Evolutionary conservation across 768 basidiomycete species (phyloP).

Genomic region (Psilocybe tampanensis): DNA sequence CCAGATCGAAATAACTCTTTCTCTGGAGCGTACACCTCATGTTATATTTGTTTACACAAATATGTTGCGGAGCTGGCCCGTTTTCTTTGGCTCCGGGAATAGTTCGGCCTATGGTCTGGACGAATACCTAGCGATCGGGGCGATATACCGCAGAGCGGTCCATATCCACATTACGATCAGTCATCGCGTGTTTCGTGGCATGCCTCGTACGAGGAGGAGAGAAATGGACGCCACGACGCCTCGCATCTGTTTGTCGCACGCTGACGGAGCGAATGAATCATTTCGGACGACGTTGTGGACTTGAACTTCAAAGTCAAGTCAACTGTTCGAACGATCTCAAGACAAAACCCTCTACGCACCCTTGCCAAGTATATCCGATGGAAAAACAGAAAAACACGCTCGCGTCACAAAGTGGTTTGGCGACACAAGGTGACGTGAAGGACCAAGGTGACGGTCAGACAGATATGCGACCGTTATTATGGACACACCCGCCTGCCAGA

Average conservation of each 20-base stretch:
- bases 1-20: too few relatives aligned
- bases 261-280: neutral
- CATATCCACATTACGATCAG: neutral
- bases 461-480: neutral
- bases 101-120: neutral
- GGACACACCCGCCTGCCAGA: neutral
- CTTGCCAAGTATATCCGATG: neutral
- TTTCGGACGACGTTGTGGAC: neutral
- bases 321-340: neutral
- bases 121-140: neutral
- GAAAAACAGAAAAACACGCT: neutral
- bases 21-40: too few relatives aligned
- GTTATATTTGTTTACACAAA: neutral
- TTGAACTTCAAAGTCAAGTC: neutral
- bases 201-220: neutral
- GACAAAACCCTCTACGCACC: neutral
- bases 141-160: neutral
- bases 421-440: neutral
- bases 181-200: neutral
- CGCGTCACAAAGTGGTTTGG: neutral
- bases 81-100: neutral
- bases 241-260: neutral
- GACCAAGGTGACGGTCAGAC: neutral
- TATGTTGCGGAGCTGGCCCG: neutral
- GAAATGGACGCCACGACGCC: neutral